Conservation (phyloP, 2,329 filamentous ascomycete species). For the Elsinoe fawcettii region DNA sequence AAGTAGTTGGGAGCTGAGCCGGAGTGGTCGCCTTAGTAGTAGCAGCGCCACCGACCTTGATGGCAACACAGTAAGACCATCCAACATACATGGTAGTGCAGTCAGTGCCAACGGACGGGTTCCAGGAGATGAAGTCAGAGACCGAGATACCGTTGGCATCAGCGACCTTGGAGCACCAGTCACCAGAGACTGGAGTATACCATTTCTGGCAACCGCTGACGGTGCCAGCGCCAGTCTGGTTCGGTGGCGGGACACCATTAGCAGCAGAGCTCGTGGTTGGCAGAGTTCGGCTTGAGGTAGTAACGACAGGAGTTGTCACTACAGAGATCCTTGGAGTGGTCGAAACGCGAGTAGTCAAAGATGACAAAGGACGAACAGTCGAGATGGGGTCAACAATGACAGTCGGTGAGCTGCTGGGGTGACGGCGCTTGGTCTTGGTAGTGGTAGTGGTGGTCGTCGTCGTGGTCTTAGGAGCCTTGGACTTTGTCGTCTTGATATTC, state of each 20-base stretch:
- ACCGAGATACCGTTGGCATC: conserved; percentile 18
- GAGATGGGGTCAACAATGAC: conserved; percentile 2
- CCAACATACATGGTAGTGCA: conserved; percentile 22
- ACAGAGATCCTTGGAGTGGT: neutral
- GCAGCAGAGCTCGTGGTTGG: neutral
- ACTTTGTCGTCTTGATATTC: neutral
- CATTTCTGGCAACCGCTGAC: conserved; percentile 22
- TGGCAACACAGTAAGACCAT: conserved; percentile 24
- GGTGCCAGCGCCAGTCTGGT: neutral
- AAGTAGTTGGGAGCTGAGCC: neutral
- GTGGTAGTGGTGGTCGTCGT: neutral
- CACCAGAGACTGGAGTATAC: conserved; percentile 21
- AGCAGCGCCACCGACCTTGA: neutral
- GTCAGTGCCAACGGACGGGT: conserved; percentile 22
- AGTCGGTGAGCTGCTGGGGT: neutral
- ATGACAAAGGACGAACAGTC: neutral
- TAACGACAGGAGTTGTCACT: neutral
- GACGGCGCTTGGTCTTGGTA: neutral
- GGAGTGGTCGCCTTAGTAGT: conserved; percentile 10
- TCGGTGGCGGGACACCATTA: neutral
- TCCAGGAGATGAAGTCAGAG: conserved; percentile 24
- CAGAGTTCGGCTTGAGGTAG: neutral
- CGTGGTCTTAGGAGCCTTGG: neutral
- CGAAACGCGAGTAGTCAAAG: neutral
- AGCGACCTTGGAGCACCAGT: conserved; percentile 23